phyloP scores from a whole-genome alignment of 2,329 filamentous ascomycete genomes.

The Pleochaeta shiraiana region DNA sequence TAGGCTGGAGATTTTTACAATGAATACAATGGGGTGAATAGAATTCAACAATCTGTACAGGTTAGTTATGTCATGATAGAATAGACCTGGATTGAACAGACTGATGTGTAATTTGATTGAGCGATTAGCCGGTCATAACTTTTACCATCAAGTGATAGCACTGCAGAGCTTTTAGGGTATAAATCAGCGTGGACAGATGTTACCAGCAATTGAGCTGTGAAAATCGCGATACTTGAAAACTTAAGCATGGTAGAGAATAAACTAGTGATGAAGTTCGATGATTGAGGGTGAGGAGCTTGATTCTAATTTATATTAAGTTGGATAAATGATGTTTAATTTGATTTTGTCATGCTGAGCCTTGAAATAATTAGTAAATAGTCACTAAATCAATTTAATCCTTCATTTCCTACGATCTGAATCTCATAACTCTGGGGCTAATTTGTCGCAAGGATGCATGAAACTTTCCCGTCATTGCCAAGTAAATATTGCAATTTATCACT shows the following conservation, averaged over 20 bases:
- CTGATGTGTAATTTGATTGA: constrained; percentile 78
- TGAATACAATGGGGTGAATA: constrained; percentile 97
- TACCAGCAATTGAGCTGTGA: constrained; percentile 40
- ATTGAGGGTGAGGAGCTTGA: no score
- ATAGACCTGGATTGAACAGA: constrained; percentile 24
- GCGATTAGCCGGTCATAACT: constrained; percentile 67
- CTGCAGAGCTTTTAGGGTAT: constrained; percentile 71
- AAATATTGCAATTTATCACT: no score
- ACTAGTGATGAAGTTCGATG: no score
- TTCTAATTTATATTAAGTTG: no score
- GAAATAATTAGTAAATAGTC: no score
- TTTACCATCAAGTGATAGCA: constrained; percentile 60
- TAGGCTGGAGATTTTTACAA: constrained; percentile 87
- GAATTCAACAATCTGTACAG: constrained; percentile 47
- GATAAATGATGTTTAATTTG: no score
- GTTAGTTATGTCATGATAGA: constrained; percentile 8
- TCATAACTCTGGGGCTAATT: no score
- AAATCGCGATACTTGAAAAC: constrained; percentile 26
- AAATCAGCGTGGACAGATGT: constrained; percentile 45
- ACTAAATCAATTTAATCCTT: no score
- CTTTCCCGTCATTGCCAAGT: no score
- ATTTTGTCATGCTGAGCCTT: no score
- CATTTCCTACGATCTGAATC: no score
- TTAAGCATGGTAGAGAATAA: constrained; percentile 28
- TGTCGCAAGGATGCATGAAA: no score